A percentile compares a stretch with the other conserved stretches of the same genome.
Evolutionary conservation across 805 yeast species (phyloP).

Genomic region (Candida orba): DNA sequence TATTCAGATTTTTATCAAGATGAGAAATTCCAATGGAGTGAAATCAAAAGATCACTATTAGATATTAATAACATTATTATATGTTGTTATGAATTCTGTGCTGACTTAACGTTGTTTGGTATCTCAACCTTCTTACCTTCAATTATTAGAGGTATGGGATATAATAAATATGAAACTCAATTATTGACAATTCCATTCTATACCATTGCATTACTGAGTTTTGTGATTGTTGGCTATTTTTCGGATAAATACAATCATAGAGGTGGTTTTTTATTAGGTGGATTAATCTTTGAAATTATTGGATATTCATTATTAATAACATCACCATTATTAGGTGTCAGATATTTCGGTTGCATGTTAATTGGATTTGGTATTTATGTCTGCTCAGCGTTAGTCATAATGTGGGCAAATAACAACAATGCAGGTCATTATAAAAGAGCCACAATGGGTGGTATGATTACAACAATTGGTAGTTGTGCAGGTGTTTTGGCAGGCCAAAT

Average conservation of each 20-base stretch:
- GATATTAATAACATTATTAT: conserved; percentile 32
- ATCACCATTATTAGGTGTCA: conserved; percentile 26
- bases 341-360: conserved; percentile 32
- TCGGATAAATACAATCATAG: conserved; percentile 27
- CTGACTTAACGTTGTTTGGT: conserved; percentile 36
- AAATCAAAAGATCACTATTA: conserved; percentile 28
- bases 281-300: conserved; percentile 25
- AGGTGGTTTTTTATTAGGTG: conserved; percentile 30
- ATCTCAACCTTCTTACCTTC: conserved; percentile 40
- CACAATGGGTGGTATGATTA: conserved; percentile 31
- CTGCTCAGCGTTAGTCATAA: conserved; percentile 31
- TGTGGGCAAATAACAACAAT: conserved; percentile 34
- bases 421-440: conserved; percentile 35
- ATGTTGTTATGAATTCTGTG: conserved; percentile 37
- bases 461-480: conserved; percentile 29
- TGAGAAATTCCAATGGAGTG: conserved; percentile 30
- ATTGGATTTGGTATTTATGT: conserved; percentile 33
- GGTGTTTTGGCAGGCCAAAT: conserved; percentile 34
- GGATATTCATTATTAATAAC: conserved; percentile 30
- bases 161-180: conserved; percentile 33
- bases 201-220: conserved; percentile 27
- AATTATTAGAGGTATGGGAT: conserved; percentile 37
- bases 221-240: conserved; percentile 26
- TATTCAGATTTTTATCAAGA: conserved; percentile 31
- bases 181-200: conserved; percentile 39